These are phyloP conservation scores for Pseudonitzschia multiseries DNA, from an alignment of 108 stramenopile genomes.

Conservation along the genomic window DNA sequence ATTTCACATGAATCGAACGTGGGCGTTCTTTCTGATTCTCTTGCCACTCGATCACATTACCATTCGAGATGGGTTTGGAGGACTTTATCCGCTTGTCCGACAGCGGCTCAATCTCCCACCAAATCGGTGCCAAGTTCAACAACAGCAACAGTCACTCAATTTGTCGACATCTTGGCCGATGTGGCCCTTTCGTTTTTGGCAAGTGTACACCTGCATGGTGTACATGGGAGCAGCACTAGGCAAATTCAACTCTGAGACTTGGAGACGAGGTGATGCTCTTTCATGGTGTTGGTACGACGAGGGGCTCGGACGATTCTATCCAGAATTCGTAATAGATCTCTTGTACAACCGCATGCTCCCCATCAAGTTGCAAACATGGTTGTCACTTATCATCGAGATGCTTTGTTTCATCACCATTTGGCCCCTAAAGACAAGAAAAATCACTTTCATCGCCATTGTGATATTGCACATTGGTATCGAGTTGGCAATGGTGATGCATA, in stretches of 20 bases:
- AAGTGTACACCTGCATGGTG: conserved; percentile 11
- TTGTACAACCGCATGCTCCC: conserved; percentile 7
- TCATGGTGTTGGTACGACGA: conserved; percentile 15
- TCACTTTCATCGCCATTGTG: conserved; percentile 13
- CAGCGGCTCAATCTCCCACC: background rate
- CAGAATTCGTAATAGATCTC: background rate
- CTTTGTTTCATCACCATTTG: conserved; percentile 18
- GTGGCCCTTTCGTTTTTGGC: conserved; percentile 20
- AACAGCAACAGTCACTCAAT: background rate
- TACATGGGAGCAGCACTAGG: conserved; percentile 15
- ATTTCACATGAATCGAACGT: conserved; percentile 1
- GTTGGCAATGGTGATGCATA: conserved; percentile 21
- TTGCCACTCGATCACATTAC: conserved; percentile 19
- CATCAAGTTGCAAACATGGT: conserved; percentile 18
- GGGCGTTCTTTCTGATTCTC: conserved; percentile 18
- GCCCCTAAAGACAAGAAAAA: background rate
- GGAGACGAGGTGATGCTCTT: conserved; percentile 5
- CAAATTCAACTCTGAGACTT: background rate
- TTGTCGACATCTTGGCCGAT: conserved; percentile 9
- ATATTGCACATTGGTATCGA: conserved; percentile 18
- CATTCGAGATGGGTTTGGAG: conserved; percentile 11
- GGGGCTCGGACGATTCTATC: conserved; percentile 8
- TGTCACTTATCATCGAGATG: conserved; percentile 2
- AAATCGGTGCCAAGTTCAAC: background rate
- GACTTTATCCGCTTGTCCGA: background rate